Conservation (phyloP, 2,329 filamentous ascomycete genomes). For the Graphilbum sp. region DNA sequence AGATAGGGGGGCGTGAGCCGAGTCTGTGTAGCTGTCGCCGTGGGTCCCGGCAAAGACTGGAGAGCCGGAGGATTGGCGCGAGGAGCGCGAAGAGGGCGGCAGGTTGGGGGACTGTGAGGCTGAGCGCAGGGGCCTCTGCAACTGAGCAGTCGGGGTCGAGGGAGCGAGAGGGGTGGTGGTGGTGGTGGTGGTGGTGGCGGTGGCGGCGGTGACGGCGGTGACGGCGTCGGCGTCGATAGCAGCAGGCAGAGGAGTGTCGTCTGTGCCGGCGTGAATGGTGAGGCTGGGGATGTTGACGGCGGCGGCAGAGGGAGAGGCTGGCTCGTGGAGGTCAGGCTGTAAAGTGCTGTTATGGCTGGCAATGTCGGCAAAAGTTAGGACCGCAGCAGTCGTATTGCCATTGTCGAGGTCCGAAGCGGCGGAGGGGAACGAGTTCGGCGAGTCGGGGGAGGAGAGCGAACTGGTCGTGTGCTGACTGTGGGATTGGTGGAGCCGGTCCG, state of each 20-base stretch:
- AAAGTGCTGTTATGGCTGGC: constrained; percentile 23
- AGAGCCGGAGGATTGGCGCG: neutral
- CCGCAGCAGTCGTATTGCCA: constrained; percentile 6
- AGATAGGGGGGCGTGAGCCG: no score
- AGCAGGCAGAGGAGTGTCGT: neutral
- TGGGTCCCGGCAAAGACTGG: no score
- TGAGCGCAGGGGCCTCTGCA: neutral
- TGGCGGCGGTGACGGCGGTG: no score
- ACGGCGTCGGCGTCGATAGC: no score
- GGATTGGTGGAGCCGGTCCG: neutral
- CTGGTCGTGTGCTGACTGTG: neutral
- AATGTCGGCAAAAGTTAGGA: constrained; percentile 24
- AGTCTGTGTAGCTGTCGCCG: no score
- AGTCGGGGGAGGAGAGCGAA: neutral
- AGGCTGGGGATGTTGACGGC: neutral
- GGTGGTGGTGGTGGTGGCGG: neutral
- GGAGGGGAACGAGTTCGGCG: neutral
- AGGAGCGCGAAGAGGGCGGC: no score
- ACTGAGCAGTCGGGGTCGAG: no score
- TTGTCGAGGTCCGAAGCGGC: neutral
- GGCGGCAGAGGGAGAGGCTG: constrained; percentile 6
- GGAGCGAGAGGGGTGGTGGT: neutral
- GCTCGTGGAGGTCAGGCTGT: constrained; percentile 15
- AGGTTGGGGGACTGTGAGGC: no score
- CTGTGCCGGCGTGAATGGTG: no score